Conservation (phyloP, 2,329 filamentous ascomycete genomes). For the Neophaeococcomyces aloes region DNA sequence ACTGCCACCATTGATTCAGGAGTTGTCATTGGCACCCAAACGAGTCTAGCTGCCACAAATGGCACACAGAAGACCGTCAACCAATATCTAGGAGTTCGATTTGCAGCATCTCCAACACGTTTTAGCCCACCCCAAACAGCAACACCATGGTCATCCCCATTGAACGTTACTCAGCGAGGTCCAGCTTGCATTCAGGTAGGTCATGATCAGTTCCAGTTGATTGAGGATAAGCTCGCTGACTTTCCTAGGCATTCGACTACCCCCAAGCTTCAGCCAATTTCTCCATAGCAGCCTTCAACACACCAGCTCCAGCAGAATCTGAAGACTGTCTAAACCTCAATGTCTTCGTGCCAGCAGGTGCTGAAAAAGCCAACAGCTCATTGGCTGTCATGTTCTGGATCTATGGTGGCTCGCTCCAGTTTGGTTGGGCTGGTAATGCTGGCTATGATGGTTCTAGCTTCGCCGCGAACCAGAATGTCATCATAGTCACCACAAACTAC, state of each 20-base stretch:
- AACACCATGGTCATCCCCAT: conserved; percentile 15
- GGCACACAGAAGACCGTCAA: conserved; percentile 20
- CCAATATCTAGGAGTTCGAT: conserved; percentile 27
- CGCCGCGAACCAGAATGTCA: conserved; percentile 28
- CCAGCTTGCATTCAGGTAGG: conserved; percentile 26
- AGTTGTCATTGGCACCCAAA: conserved; percentile 22
- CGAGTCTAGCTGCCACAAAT: conserved; percentile 19
- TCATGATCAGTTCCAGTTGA: conserved; percentile 5
- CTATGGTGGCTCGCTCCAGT: conserved; percentile 32
- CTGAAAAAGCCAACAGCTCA: conserved; percentile 11
- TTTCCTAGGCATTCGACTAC: conserved; percentile 11
- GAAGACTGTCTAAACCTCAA: conserved; percentile 36
- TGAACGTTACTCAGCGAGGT: conserved; percentile 21
- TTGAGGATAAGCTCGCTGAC: not conserved
- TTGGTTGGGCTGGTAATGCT: conserved; percentile 22
- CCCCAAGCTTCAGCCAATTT: conserved; percentile 23
- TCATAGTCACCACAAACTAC: conserved; percentile 29
- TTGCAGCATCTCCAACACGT: conserved; percentile 22
- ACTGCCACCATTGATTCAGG: conserved; percentile 23
- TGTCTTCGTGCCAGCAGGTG: conserved; percentile 27
- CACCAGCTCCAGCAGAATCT: conserved; percentile 21
- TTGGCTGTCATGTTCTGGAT: conserved; percentile 34
- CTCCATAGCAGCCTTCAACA: conserved; percentile 21
- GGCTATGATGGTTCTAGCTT: conserved; percentile 29
- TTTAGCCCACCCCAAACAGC: conserved; percentile 22